These are phyloP conservation scores for Blastomyces parvus DNA, from an alignment of 2,329 filamentous ascomycete genomes.

Conservation along the genomic window DNA sequence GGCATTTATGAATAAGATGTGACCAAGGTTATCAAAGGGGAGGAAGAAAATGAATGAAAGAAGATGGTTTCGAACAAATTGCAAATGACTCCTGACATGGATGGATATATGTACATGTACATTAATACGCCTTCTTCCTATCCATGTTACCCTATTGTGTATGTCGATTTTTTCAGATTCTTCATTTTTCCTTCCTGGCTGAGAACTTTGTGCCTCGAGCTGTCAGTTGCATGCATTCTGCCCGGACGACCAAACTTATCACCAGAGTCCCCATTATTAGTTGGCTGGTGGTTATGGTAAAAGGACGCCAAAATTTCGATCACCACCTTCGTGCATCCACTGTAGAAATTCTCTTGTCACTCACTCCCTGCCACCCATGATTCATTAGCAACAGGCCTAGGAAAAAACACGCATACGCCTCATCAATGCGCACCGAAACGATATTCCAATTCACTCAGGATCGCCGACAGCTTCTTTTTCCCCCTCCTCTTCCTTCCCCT, in stretches of 20 bases:
- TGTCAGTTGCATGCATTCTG: background rate
- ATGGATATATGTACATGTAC: too few species aligned
- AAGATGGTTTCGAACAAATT: too few species aligned
- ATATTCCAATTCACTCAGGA: constrained; percentile 22
- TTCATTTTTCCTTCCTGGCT: background rate
- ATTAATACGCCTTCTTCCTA: background rate
- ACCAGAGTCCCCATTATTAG: too few species aligned
- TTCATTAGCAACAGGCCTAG: background rate
- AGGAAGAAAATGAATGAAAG: too few species aligned
- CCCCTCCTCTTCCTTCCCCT: constrained; percentile 44
- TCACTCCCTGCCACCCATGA: background rate
- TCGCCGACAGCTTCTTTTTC: constrained; percentile 45
- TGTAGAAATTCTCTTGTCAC: too few species aligned
- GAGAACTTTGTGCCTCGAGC: background rate
- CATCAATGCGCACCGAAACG: background rate
- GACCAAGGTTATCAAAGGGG: background rate
- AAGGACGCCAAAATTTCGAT: too few species aligned
- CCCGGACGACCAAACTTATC: too few species aligned
- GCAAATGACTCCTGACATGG: too few species aligned
- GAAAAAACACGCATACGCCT: background rate
- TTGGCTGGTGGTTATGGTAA: too few species aligned
- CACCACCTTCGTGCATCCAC: too few species aligned
- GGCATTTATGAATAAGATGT: too few species aligned
- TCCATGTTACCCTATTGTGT: background rate
- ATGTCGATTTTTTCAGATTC: too few species aligned